Base-by-base conservation (phyloP, 805 yeast species). In the Metschnikowia lunata region DNA sequence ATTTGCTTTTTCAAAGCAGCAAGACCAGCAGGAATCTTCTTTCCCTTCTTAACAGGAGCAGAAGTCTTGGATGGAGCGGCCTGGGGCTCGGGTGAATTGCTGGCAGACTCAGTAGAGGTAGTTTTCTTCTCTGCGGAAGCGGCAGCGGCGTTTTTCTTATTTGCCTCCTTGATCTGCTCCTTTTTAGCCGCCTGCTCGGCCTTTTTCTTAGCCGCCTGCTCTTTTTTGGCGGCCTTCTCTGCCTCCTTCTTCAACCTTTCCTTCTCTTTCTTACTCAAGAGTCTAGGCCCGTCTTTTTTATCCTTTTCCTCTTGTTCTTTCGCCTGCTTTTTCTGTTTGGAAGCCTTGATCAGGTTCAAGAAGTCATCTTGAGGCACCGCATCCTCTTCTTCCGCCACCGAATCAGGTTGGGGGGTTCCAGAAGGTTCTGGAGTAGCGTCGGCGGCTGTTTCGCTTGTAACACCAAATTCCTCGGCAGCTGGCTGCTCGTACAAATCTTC, bases 191-290 rank as follows among this genome's bases (percentile, higher is more conserved):
- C 80, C 54, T 78, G 82, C 53, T 79, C 82, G 34, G 76, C 80
- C 67, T 88, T 89, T 79, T 88, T 89, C 68, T 81, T 84, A 43
- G 82, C 85, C 36, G 96, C 96, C 48, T 82, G 79, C 56, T 88
- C 95, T 71, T 88, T 89, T 83, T 91, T 91, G 66, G 82, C 78
- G 56, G 83, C 87, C 75, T 91, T 91, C 62, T 86, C 95, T 53
- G 79, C 81, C 65, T 90, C 96, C 66, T 91, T 95, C 80, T 87
- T 88, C 67, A 93, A 96, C 72, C 83, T 90, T 71, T 91, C 95
- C 69, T 85, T 86, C 60, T 86, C 98, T 69, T 91, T 89, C 78
- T 91, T 93, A 46, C 91, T 80, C 67, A 90, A 88, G 60, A 89
- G 74, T 52, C 80, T 77, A 38, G 91, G 88, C 28, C 79, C 88